A percentile compares a stretch with the other conserved stretches of the same genome.
phyloP scores from a whole-genome alignment of 129 eudicot genomes.

The Chrysanthemum makinoi region DNA sequence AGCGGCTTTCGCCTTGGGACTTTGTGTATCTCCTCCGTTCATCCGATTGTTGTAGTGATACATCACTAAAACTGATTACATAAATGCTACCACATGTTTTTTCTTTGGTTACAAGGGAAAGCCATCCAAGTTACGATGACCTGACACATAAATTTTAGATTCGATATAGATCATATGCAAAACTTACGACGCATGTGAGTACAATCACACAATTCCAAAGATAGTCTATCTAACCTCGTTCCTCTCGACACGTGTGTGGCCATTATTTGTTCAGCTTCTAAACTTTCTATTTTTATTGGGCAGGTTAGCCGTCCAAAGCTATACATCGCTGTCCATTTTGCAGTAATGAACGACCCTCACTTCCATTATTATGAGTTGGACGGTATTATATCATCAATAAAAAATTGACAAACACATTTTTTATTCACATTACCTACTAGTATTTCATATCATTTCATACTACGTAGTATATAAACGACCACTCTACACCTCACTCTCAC shows the following conservation, averaged over 20 bases:
- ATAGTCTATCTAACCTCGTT: neutral
- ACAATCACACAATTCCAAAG: neutral
- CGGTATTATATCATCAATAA: conserved; percentile 36
- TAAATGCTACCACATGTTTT: too few relatives aligned
- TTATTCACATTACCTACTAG: neutral
- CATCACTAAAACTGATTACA: too few relatives aligned
- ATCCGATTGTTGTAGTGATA: too few relatives aligned
- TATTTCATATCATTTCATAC: conserved; percentile 8
- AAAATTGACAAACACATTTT: neutral
- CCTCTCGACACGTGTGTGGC: conserved; percentile 31
- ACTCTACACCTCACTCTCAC: conserved; percentile 32
- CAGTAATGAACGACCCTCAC: neutral
- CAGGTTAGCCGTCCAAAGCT: conserved; percentile 34
- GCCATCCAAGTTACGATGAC: too few relatives aligned
- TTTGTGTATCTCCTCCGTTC: too few relatives aligned
- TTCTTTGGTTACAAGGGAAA: too few relatives aligned
- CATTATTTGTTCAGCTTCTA: neutral
- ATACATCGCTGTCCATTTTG: conserved; percentile 26
- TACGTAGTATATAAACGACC: conserved; percentile 33
- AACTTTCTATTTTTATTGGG: conserved; percentile 5
- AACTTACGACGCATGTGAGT: neutral
- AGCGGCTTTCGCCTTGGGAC: too few relatives aligned
- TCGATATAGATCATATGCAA: too few relatives aligned
- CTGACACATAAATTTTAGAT: too few relatives aligned
- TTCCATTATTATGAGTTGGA: conserved; percentile 31